These are phyloP conservation scores for Paraconiothyrium brasiliense DNA, from an alignment of 2,329 filamentous ascomycete genomes.

Conservation along the genomic window DNA sequence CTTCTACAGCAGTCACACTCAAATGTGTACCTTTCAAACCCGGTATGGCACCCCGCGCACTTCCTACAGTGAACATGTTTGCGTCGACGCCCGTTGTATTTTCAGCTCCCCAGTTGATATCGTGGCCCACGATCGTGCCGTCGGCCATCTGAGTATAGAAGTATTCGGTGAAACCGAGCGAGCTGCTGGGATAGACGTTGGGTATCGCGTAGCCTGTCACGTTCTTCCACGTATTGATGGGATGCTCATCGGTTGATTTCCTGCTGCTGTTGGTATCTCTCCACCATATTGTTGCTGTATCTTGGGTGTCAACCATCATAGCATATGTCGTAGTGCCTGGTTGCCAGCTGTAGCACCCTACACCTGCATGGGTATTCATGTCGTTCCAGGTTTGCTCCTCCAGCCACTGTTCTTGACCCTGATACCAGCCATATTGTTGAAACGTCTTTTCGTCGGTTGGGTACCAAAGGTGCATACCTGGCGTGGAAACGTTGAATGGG, in stretches of 20 bases:
- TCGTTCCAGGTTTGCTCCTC: conserved; percentile 49
- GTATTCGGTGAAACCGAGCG: conserved; percentile 54
- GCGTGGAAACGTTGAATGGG: conserved; percentile 37
- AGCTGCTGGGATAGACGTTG: conserved; percentile 51
- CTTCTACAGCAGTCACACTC: conserved; percentile 49
- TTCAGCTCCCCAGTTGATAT: conserved; percentile 51
- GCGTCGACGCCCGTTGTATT: conserved; percentile 44
- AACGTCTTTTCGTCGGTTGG: conserved; percentile 51
- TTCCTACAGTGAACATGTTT: conserved; percentile 46
- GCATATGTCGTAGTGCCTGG: conserved; percentile 52
- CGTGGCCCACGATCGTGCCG: conserved; percentile 51
- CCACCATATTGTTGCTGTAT: conserved; percentile 55
- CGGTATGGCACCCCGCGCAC: conserved; percentile 33
- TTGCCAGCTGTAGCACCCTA: conserved; percentile 56
- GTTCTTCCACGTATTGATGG: conserved; percentile 53
- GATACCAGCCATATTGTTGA: conserved; percentile 53
- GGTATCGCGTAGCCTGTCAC: conserved; percentile 39
- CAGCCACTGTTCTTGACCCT: conserved; percentile 49
- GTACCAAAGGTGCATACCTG: conserved; percentile 58
- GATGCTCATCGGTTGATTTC: conserved; percentile 42
- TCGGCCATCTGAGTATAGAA: conserved; percentile 54
- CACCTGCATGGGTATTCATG: conserved; percentile 55
- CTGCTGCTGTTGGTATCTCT: conserved; percentile 53
- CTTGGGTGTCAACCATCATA: conserved; percentile 53
- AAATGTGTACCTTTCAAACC: conserved; percentile 53